A percentile compares a stretch with the other conserved stretches of the same genome.
Evolutionary conservation across 495 filamentous ascomycete genomes (phyloP).

Genomic region (Penicillium canescens): DNA sequence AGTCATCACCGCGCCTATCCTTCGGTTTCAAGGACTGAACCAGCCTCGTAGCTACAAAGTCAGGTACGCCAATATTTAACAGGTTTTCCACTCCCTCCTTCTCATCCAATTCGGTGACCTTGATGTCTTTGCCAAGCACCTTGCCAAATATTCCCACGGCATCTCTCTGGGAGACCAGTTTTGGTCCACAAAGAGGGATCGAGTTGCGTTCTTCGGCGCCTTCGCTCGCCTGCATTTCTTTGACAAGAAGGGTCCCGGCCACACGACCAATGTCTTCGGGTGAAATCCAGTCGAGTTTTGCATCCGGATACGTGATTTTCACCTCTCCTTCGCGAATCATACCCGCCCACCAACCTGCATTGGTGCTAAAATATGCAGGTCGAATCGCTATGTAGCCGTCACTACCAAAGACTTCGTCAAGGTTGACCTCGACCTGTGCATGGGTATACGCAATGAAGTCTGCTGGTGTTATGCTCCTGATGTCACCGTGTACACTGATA

Average conservation of each 20-base stretch:
- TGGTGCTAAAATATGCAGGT: conserved; percentile 26
- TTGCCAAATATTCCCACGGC: conserved; percentile 15
- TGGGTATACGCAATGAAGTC: conserved; percentile 27
- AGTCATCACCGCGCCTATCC: conserved; percentile 11
- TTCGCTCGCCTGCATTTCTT: conserved; percentile 5
- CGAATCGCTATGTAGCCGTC: conserved; percentile 26
- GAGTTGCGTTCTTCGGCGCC: background rate
- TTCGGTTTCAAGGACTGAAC: too few species aligned
- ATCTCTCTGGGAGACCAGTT: conserved; percentile 12
- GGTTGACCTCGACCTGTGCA: conserved; percentile 30
- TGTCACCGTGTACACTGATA: conserved; percentile 17
- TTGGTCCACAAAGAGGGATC: conserved; percentile 26
- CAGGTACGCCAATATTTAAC: background rate
- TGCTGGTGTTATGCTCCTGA: conserved; percentile 3
- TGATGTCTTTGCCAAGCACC: conserved; percentile 23
- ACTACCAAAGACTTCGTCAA: conserved; percentile 27
- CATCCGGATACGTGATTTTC: conserved; percentile 12
- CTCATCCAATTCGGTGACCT: conserved; percentile 14
- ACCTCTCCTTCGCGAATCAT: conserved; percentile 19
- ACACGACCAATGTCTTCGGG: conserved; percentile 32
- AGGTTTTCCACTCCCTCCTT: conserved; percentile 16
- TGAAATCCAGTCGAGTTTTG: conserved; percentile 26
- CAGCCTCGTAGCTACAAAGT: too few species aligned
- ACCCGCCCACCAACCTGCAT: conserved; percentile 4
- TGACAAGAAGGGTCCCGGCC: conserved; percentile 24